phyloP scores from a whole-genome alignment of 164 flowering plant species.

The Piper betle region DNA sequence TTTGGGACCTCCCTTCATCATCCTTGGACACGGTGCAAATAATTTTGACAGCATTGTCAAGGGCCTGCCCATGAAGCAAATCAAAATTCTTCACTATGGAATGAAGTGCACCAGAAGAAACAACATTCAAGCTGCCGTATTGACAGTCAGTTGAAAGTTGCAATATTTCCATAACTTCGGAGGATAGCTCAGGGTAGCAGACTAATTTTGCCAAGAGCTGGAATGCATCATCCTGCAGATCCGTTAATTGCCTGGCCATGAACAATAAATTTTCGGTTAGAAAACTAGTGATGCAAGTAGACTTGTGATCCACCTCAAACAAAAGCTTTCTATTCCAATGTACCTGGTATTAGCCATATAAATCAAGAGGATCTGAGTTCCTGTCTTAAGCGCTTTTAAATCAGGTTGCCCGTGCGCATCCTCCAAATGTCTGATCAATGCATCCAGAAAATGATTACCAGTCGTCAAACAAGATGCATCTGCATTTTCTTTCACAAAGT shows the following conservation, averaged over 20 bases:
- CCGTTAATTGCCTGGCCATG: slow-evolving; percentile 6
- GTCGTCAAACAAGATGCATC: slow-evolving; percentile 22
- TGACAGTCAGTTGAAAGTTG: slow-evolving; percentile 33
- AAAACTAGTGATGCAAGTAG: background rate
- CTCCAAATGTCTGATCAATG: slow-evolving; percentile 35
- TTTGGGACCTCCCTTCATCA: slow-evolving; percentile 18
- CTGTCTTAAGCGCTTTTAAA: slow-evolving; percentile 34
- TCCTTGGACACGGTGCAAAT: slow-evolving; percentile 35
- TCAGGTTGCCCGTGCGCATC: slow-evolving; percentile 35
- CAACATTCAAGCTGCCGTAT: slow-evolving; percentile 18
- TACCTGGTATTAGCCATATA: slow-evolving; percentile 49
- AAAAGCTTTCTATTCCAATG: background rate
- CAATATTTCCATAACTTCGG: slow-evolving; percentile 41
- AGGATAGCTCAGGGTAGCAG: slow-evolving; percentile 36
- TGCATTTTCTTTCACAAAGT: slow-evolving; percentile 17
- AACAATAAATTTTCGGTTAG: background rate
- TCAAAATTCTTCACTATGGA: slow-evolving; percentile 34
- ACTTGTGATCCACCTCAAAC: background rate
- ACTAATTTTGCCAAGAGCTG: slow-evolving; percentile 29
- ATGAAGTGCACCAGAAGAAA: slow-evolving; percentile 40
- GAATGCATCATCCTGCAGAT: slow-evolving; percentile 33
- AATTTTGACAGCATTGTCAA: slow-evolving; percentile 34
- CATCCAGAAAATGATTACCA: slow-evolving; percentile 28
- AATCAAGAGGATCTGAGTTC: slow-evolving; percentile 31
- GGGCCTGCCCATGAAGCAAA: slow-evolving; percentile 16